Evolutionary conservation across 2,329 filamentous ascomycete species (phyloP).

Genomic region (Fusarium duplospermum): DNA sequence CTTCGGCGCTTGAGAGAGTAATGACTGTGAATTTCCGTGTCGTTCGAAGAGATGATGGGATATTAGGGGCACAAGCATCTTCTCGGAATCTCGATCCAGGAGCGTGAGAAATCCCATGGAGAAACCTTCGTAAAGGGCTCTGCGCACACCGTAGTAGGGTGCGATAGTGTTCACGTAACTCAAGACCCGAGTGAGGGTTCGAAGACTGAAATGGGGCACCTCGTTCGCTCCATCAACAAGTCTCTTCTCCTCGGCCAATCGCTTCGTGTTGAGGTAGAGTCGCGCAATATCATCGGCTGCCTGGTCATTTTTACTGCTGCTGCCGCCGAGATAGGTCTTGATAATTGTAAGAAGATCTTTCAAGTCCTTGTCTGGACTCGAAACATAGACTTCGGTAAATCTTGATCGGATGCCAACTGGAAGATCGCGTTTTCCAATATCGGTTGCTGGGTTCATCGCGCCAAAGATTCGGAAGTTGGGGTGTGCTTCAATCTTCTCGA

Average conservation of each 20-base stretch:
- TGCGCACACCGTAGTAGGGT: slow-evolving; percentile 83
- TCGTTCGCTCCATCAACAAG: slow-evolving; percentile 96
- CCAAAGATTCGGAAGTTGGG: slow-evolving; percentile 96
- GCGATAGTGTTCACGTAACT: slow-evolving; percentile 89
- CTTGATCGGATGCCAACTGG: slow-evolving; percentile 88
- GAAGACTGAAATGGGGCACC: slow-evolving; percentile 95
- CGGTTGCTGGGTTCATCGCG: slow-evolving; percentile 98
- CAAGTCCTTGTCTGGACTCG: slow-evolving; percentile 86
- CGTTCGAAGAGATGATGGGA: slow-evolving; percentile 81
- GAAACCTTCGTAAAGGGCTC: slow-evolving; percentile 93
- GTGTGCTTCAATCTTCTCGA: slow-evolving; percentile 89
- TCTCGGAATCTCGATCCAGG: slow-evolving; percentile 84
- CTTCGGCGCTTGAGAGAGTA: slow-evolving; percentile 82
- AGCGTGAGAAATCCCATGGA: slow-evolving; percentile 98
- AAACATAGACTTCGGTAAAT: slow-evolving; percentile 96
- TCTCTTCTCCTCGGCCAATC: slow-evolving; percentile 81
- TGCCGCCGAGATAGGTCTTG: slow-evolving; percentile 83
- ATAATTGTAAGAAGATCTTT: slow-evolving; percentile 91
- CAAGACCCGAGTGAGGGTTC: slow-evolving; percentile 90
- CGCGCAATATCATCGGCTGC: slow-evolving; percentile 84
- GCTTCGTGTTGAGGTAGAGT: slow-evolving; percentile 90
- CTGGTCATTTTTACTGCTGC: slow-evolving; percentile 77
- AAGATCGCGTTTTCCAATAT: slow-evolving; percentile 95
- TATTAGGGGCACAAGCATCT: slow-evolving; percentile 81
- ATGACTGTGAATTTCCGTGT: slow-evolving; percentile 73